phyloP scores from a whole-genome alignment of 1,284 basidiomycete species.

The Fistulina hepatica region DNA sequence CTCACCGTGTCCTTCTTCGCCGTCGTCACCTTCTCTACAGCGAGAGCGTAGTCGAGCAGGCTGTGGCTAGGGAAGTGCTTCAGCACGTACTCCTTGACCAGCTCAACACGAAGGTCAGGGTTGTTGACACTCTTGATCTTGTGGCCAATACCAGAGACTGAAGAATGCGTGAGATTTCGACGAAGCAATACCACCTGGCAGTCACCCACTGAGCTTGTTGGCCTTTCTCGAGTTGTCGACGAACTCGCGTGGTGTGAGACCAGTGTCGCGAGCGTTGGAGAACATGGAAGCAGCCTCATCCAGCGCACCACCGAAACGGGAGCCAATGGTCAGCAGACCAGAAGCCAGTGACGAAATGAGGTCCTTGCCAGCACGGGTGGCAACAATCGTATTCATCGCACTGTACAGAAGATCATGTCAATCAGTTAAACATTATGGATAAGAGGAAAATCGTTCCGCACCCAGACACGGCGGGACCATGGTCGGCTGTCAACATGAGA shows the following conservation, averaged over 20 bases:
- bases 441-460: constrained; percentile 23
- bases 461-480: constrained; percentile 91
- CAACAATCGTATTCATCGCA: constrained; percentile 99
- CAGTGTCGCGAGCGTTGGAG: constrained; percentile 82
- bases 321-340: constrained; percentile 95
- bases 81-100: constrained; percentile 94
- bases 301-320: constrained; percentile 98
- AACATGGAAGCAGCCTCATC: constrained; percentile 97
- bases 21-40: constrained; percentile 96
- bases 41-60: constrained; percentile 95
- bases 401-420: constrained; percentile 34
- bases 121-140: constrained; percentile 99
- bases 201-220: constrained; percentile 82
- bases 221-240: constrained; percentile 93
- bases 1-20: constrained; percentile 92
- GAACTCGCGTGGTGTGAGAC: constrained; percentile 93
- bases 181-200: constrained; percentile 1
- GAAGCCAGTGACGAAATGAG: constrained; percentile 94
- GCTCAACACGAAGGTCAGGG: constrained; percentile 93
- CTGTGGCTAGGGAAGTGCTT: constrained; percentile 94
- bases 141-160: constrained; percentile 97
- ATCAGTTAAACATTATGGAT: constrained; percentile 3
- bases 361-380: constrained; percentile 97
- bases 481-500: constrained; percentile 96
- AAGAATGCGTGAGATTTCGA: constrained; percentile 5